Base-by-base conservation (phyloP, 176 grass and related monocot genomes). In the Eleusine indica region DNA sequence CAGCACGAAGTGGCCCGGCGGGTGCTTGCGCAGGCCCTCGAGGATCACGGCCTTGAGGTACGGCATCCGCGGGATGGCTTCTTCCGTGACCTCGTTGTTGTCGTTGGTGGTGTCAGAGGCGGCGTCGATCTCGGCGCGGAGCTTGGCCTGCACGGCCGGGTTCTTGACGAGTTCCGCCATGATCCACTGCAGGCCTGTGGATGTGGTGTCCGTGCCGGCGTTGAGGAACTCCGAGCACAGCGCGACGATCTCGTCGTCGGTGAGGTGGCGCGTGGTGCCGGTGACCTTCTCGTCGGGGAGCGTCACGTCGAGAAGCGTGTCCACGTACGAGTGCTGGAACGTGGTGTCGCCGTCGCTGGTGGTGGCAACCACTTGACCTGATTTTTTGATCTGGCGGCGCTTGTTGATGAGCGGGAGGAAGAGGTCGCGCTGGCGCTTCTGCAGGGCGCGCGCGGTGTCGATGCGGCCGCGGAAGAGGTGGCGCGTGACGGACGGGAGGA, bases 141-240 rank as follows among this genome's bases (percentile, higher is more conserved):
- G 84, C n/a, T 77, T 79, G 1, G 76, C 54, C 32, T 94, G 92
- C 15, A 85, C 74, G 30, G 49, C 10, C 47, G 82, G 89, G 81
- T 92, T 84, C 87, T 87, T 92, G 44, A 94, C 89, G 0, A 94
- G 92, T 73, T 94, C 84, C 21, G 92, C 92, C 92, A 92, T 92
- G 84, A 94, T 94, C 92, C 92, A 94, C 74, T 92, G 77, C 32
- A 94, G 46, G 15, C 81, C 84, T 15, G 92, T 94, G 63, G 87
- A 83, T 11, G 92, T 94, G 6, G 87, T 85, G 84, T 94, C 89
- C 15, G 90, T 92, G 28, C 92, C 92, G 40, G 79, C 89, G 75
- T 10, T 88, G 12, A 94, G 68, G 74, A 94, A 94, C 77, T 94
- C 92, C 10, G 89, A 91, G 81, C 92, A 94, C 14, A 94, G 90